Percentiles rank a stretch among this genome's conserved stretches.
phyloP scores from a whole-genome alignment of 345 rosid species.

The Streptanthus diversifolius region DNA sequence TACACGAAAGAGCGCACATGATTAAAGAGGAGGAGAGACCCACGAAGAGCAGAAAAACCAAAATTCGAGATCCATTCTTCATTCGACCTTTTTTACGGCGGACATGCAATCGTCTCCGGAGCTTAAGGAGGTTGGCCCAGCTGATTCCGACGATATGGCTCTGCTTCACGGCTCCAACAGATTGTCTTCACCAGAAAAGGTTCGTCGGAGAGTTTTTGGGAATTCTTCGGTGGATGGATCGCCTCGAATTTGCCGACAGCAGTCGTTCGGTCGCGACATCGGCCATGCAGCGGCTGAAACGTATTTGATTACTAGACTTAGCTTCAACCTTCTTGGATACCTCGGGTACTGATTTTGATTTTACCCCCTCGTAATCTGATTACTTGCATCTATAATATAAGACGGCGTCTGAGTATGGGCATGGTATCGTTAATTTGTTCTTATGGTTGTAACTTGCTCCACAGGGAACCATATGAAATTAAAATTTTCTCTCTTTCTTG shows the following conservation, averaged over 20 bases:
- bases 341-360: constrained; percentile 57
- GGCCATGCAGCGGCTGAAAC: constrained; percentile 83
- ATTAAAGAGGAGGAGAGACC: not conserved
- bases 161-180: constrained; percentile 1
- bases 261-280: constrained; percentile 50
- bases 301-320: constrained; percentile 64
- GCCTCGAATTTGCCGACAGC: constrained; percentile 40
- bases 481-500: no score
- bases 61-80: constrained; percentile 7
- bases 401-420: not conserved
- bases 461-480: not conserved
- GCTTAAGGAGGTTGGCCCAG: not conserved
- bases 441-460: constrained; percentile 6
- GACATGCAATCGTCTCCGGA: constrained; percentile 22
- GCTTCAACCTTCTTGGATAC: constrained; percentile 63
- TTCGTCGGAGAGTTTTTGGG: constrained; percentile 38
- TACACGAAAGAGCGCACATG: not conserved
- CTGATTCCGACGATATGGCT: constrained; percentile 1
- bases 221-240: constrained; percentile 7
- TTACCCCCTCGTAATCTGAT: not conserved
- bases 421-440: not conserved
- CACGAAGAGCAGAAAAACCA: not conserved
- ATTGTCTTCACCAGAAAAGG: constrained; percentile 8
- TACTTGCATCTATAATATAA: not conserved
- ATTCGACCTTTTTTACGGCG: not conserved